phyloP scores from a whole-genome alignment of 2,329 filamentous ascomycete species.

The Zopfia rhizophila region DNA sequence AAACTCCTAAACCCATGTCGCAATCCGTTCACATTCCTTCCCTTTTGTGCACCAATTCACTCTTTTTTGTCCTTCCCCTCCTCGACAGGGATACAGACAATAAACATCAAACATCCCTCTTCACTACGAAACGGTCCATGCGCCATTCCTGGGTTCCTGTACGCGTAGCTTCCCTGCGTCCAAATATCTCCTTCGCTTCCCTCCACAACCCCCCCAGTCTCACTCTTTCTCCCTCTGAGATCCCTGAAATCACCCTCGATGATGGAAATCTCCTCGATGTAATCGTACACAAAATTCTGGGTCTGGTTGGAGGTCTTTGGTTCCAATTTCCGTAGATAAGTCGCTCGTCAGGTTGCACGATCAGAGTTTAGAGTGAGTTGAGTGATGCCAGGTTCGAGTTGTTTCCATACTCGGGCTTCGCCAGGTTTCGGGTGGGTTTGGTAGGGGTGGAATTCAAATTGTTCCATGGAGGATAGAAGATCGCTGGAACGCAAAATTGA shows the following conservation, averaged over 20 bases:
- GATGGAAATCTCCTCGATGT: slow-evolving; percentile 18
- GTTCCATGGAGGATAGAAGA: slow-evolving; percentile 11
- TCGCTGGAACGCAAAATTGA: too few relatives aligned
- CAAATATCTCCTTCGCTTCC: slow-evolving; percentile 16
- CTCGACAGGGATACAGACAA: slow-evolving; percentile 14
- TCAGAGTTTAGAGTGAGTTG: slow-evolving; percentile 20
- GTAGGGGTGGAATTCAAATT: slow-evolving; percentile 19
- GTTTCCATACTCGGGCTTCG: slow-evolving; percentile 5
- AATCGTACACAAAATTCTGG: slow-evolving; percentile 22
- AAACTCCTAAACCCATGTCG: too few relatives aligned
- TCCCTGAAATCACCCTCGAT: slow-evolving; percentile 14
- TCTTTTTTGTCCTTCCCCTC: background rate
- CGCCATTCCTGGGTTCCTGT: slow-evolving; percentile 20
- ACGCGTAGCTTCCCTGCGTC: slow-evolving; percentile 18
- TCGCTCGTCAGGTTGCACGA: slow-evolving; percentile 13
- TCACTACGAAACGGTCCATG: slow-evolving; percentile 20
- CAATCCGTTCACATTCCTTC: too few relatives aligned
- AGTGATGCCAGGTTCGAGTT: slow-evolving; percentile 18
- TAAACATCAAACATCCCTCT: slow-evolving; percentile 21
- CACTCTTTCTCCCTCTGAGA: slow-evolving; percentile 10
- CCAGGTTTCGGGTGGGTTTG: slow-evolving; percentile 1
- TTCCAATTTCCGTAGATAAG: slow-evolving; percentile 16
- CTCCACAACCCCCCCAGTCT: slow-evolving; percentile 5
- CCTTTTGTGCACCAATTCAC: too few relatives aligned
- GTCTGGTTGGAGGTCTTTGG: slow-evolving; percentile 17